These are phyloP conservation scores for Tetrapyrgos nigripes DNA, from an alignment of 1,284 basidiomycete genomes.

Conservation along the genomic window DNA sequence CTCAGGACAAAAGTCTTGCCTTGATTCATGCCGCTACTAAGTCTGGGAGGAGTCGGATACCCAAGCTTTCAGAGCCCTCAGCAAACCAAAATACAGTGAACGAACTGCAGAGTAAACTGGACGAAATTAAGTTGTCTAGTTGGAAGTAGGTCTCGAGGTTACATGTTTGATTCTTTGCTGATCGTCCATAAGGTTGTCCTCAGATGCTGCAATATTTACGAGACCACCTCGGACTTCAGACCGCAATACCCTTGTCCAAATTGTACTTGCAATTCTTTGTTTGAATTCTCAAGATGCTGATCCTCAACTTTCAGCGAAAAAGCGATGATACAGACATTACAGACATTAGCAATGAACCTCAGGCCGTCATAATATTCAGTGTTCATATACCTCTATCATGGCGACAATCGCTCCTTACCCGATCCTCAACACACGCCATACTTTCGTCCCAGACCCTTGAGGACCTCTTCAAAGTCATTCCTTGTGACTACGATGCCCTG, in stretches of 20 bases:
- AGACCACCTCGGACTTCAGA: constrained; percentile 69
- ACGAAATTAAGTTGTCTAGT: constrained; percentile 54
- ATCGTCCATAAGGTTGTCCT: constrained; percentile 47
- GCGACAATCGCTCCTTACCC: constrained; percentile 63
- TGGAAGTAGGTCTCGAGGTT: constrained; percentile 60
- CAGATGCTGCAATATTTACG: constrained; percentile 64
- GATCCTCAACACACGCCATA: constrained; percentile 70
- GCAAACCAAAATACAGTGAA: constrained; percentile 53
- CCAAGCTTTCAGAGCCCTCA: constrained; percentile 17
- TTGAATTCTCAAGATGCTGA: constrained; percentile 3
- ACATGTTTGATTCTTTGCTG: background rate
- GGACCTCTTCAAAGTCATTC: constrained; percentile 67
- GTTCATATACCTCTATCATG: constrained; percentile 66
- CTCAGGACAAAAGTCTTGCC: constrained; percentile 56
- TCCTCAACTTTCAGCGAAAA: constrained; percentile 38
- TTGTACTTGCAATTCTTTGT: constrained; percentile 39
- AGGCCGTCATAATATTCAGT: constrained; percentile 63
- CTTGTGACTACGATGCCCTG: constrained; percentile 66
- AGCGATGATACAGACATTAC: constrained; percentile 20
- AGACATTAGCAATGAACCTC: constrained; percentile 26
- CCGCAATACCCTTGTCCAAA: constrained; percentile 58
- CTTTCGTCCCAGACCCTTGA: constrained; percentile 74
- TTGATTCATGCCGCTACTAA: constrained; percentile 46
- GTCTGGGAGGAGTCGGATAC: constrained; percentile 31
- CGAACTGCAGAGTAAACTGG: constrained; percentile 54